Percentiles rank a stretch among this genome's conserved stretches.
These are phyloP conservation scores for Sanghuangporus weigelae DNA, from an alignment of 1,284 basidiomycete genomes.

Conservation along the genomic window DNA sequence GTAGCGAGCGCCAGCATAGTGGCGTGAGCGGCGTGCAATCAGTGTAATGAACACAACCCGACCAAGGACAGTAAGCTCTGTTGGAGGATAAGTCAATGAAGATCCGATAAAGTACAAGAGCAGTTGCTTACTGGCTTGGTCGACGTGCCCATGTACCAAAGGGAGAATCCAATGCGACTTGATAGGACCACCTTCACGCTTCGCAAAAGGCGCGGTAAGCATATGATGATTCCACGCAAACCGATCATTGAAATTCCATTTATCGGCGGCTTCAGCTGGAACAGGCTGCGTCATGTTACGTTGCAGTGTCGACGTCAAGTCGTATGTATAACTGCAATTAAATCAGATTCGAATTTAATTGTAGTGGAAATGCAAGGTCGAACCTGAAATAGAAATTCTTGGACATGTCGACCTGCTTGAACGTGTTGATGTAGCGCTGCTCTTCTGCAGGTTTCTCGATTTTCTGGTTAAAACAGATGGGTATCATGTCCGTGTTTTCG, in stretches of 20 bases:
- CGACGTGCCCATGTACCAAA: constrained; percentile 93
- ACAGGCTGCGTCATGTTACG: constrained; percentile 73
- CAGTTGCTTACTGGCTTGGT: constrained; percentile 85
- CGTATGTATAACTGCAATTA: constrained; percentile 78
- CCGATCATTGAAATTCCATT: constrained; percentile 78
- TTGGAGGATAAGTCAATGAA: neutral
- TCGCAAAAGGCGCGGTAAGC: constrained; percentile 62
- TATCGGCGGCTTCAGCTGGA: constrained; percentile 29
- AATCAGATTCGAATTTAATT: neutral
- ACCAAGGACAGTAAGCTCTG: constrained; percentile 89
- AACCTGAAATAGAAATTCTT: constrained; percentile 99
- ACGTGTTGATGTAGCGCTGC: constrained; percentile 82
- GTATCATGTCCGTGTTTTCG: constrained; percentile 85
- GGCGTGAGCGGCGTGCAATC: constrained; percentile 90
- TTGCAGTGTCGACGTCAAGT: constrained; percentile 93
- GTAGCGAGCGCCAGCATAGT: constrained; percentile 95
- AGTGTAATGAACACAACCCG: constrained; percentile 91
- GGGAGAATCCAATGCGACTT: constrained; percentile 87
- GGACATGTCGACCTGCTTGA: constrained; percentile 95
- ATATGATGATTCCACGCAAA: constrained; percentile 97
- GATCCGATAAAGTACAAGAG: neutral
- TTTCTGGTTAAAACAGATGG: constrained; percentile 68
- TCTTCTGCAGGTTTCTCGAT: constrained; percentile 83
- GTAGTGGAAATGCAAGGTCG: constrained; percentile 8
- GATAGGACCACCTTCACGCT: constrained; percentile 34